These are phyloP conservation scores for Cercospora beticola DNA, from an alignment of 2,329 filamentous ascomycete genomes.

Conservation along the genomic window DNA sequence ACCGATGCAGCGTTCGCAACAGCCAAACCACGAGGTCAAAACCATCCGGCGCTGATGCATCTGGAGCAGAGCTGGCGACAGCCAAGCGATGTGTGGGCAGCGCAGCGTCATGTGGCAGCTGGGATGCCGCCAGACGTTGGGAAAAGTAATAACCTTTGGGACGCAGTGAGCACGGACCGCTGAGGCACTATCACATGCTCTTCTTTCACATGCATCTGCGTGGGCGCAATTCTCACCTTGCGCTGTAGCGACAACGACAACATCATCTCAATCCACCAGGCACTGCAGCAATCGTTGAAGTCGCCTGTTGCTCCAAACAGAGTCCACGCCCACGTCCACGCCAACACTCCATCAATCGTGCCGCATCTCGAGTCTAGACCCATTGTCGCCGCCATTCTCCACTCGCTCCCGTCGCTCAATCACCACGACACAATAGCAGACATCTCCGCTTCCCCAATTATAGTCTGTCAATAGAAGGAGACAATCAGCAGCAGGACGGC, in stretches of 20 bases:
- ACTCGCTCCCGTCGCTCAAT: not conserved
- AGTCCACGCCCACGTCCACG: not conserved
- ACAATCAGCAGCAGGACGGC: not conserved
- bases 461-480: not conserved
- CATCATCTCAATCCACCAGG: not conserved
- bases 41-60: not conserved
- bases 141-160: not conserved
- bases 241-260: not conserved
- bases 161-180: slow-evolving; percentile 2
- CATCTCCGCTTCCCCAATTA: not conserved
- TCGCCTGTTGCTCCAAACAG: not conserved
- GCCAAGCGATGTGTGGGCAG: not conserved
- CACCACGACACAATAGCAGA: not conserved
- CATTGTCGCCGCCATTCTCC: not conserved
- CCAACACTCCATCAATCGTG: not conserved
- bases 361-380: slow-evolving; percentile 11
- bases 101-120: not conserved
- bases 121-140: not conserved
- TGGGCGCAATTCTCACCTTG: slow-evolving; percentile 8
- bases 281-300: not conserved
- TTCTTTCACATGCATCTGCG: slow-evolving; percentile 8
- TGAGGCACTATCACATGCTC: slow-evolving; percentile 5
- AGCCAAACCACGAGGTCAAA: not conserved
- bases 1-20: not conserved
- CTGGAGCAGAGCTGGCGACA: not conserved